phyloP scores from a whole-genome alignment of 805 yeast genomes.

The Schwanniomyces yamadae region DNA sequence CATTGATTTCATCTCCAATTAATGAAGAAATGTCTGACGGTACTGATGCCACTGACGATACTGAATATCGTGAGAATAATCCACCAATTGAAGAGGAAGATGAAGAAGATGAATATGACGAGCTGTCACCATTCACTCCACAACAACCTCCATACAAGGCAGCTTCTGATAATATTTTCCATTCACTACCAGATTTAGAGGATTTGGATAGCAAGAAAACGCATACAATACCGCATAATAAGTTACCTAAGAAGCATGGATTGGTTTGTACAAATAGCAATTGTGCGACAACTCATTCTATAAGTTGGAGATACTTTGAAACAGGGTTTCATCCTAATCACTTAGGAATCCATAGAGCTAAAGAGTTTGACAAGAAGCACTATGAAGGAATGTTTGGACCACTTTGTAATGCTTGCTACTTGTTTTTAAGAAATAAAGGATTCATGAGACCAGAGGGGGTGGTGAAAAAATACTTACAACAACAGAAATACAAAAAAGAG shows the following conservation, averaged over 20 bases:
- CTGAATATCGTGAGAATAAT: slow-evolving; percentile 28
- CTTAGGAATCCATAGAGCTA: slow-evolving; percentile 36
- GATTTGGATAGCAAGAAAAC: slow-evolving; percentile 44
- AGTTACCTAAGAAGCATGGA: slow-evolving; percentile 40
- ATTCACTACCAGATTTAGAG: slow-evolving; percentile 43
- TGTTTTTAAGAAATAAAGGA: slow-evolving; percentile 42
- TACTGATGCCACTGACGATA: slow-evolving; percentile 31
- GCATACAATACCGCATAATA: slow-evolving; percentile 38
- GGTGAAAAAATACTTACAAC: slow-evolving; percentile 45
- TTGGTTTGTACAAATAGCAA: slow-evolving; percentile 40
- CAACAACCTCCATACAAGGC: slow-evolving; percentile 39
- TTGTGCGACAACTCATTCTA: slow-evolving; percentile 38
- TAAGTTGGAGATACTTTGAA: slow-evolving; percentile 46
- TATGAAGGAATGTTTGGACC: slow-evolving; percentile 50
- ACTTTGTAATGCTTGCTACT: slow-evolving; percentile 45
- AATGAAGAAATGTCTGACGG: slow-evolving; percentile 38
- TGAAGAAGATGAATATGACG: slow-evolving; percentile 24
- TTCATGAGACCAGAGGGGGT: slow-evolving; percentile 47
- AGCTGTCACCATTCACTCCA: slow-evolving; percentile 40
- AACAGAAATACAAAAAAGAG: slow-evolving; percentile 41
- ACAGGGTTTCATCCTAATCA: slow-evolving; percentile 38
- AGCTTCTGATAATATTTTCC: slow-evolving; percentile 23
- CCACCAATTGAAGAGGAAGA: slow-evolving; percentile 22
- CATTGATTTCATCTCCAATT: slow-evolving; percentile 41
- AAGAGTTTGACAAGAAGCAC: slow-evolving; percentile 36